phyloP scores from a whole-genome alignment of 1,284 basidiomycete genomes.

The Cutaneotrichosporon daszewskae region DNA sequence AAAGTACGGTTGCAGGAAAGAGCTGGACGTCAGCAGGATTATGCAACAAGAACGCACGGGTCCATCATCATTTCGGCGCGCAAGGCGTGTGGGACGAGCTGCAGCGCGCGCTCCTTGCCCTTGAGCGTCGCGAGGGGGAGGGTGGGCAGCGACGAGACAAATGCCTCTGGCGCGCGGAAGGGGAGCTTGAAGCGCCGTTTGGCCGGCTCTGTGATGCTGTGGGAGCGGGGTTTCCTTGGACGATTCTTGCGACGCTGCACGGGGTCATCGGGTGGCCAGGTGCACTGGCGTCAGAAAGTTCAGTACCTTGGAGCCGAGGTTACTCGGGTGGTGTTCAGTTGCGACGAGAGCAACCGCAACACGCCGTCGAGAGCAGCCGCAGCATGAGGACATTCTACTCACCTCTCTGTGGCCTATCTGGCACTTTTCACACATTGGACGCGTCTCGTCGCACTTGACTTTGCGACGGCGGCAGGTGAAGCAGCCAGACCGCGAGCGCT shows the following conservation, averaged over 20 bases:
- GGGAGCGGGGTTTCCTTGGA: slow-evolving; percentile 15
- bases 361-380: too few species aligned
- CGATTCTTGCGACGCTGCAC: slow-evolving; percentile 28
- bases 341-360: too few species aligned
- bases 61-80: slow-evolving; percentile 37
- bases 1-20: slow-evolving; percentile 40
- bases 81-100: slow-evolving; percentile 23
- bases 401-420: slow-evolving; percentile 31
- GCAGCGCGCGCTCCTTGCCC: slow-evolving; percentile 20
- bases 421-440: slow-evolving; percentile 31
- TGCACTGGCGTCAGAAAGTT: slow-evolving; percentile 15
- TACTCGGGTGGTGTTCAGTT: too few species aligned
- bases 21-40: slow-evolving; percentile 16
- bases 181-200: slow-evolving; percentile 20
- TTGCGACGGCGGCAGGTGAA: slow-evolving; percentile 37
- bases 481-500: slow-evolving; percentile 31
- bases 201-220: slow-evolving; percentile 17
- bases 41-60: slow-evolving; percentile 26
- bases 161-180: slow-evolving; percentile 18
- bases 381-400: slow-evolving; percentile 8
- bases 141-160: slow-evolving; percentile 16
- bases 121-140: slow-evolving; percentile 20
- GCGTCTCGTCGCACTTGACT: slow-evolving; percentile 39
- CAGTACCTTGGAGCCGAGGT: not conserved
- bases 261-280: slow-evolving; percentile 33